These are phyloP conservation scores for Suhomyces coccinellae DNA, from an alignment of 1,139 yeast species.

Conservation along the genomic window DNA sequence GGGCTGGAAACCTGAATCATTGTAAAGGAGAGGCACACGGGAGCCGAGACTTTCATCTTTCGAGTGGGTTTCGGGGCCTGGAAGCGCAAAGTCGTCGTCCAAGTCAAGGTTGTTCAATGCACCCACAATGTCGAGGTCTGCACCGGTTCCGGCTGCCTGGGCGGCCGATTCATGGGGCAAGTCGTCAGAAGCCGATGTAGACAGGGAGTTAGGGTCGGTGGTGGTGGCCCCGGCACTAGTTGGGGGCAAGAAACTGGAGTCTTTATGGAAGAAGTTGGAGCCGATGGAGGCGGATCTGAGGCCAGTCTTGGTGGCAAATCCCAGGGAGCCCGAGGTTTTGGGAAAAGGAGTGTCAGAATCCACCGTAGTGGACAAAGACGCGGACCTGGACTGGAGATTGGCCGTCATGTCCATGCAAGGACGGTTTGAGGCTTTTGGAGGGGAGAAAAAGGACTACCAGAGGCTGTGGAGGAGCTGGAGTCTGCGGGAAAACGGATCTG, in stretches of 20 bases:
- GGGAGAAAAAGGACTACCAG: neutral
- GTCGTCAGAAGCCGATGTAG: constrained; percentile 7
- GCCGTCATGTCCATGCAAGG: constrained; percentile 11
- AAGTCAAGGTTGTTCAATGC: constrained; percentile 43
- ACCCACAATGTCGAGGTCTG: constrained; percentile 42
- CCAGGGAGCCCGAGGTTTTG: constrained; percentile 2
- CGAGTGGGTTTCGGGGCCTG: neutral
- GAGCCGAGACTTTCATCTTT: neutral
- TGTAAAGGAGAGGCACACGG: constrained; percentile 8
- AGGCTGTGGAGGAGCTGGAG: neutral
- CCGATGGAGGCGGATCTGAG: constrained; percentile 28
- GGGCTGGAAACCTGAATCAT: constrained; percentile 14
- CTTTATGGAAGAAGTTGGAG: constrained; percentile 28
- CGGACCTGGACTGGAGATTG: constrained; percentile 17
- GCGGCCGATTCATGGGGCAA: constrained; percentile 1
- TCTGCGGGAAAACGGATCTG: neutral
- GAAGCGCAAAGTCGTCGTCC: constrained; percentile 32
- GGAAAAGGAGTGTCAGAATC: constrained; percentile 13
- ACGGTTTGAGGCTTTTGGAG: neutral
- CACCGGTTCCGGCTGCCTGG: constrained; percentile 1
- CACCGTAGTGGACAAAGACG: constrained; percentile 21
- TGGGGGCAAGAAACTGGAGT: constrained; percentile 12
- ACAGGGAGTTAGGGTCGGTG: constrained; percentile 1
- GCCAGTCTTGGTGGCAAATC: constrained; percentile 6
- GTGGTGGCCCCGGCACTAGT: neutral